phyloP scores from a whole-genome alignment of 2,329 filamentous ascomycete genomes.

The Colletotrichum spaethianum region DNA sequence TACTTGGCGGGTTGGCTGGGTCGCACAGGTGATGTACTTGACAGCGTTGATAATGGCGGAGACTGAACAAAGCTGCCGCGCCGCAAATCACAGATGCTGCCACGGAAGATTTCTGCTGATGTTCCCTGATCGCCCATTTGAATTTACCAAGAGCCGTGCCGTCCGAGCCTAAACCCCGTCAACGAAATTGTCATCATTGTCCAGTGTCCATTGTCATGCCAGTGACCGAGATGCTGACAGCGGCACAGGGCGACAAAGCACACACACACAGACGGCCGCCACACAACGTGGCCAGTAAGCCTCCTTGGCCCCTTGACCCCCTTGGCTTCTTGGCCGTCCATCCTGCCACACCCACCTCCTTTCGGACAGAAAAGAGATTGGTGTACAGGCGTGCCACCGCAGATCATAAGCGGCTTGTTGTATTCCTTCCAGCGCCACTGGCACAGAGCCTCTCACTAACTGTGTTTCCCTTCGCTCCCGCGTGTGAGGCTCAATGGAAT shows the following conservation, averaged over 20 bases:
- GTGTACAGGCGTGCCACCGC: constrained; percentile 10
- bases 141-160: constrained; percentile 21
- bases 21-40: neutral
- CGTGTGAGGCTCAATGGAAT: neutral
- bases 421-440: neutral
- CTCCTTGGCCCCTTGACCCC: neutral
- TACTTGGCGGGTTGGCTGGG: neutral
- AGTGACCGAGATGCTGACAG: neutral
- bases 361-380: neutral
- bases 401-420: constrained; percentile 8
- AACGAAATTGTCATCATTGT: neutral
- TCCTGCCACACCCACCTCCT: neutral
- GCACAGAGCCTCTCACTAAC: neutral
- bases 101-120: constrained; percentile 19
- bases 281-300: constrained; percentile 13
- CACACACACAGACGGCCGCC: constrained; percentile 12
- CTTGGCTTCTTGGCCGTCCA: constrained; percentile 21
- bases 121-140: constrained; percentile 19
- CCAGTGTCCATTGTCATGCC: constrained; percentile 11
- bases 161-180: constrained; percentile 22
- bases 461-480: neutral
- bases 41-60: neutral
- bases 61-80: neutral
- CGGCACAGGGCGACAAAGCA: neutral
- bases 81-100: neutral